Conservation (phyloP, 768 basidiomycete species). For the Fistulinella prunicolor region DNA sequence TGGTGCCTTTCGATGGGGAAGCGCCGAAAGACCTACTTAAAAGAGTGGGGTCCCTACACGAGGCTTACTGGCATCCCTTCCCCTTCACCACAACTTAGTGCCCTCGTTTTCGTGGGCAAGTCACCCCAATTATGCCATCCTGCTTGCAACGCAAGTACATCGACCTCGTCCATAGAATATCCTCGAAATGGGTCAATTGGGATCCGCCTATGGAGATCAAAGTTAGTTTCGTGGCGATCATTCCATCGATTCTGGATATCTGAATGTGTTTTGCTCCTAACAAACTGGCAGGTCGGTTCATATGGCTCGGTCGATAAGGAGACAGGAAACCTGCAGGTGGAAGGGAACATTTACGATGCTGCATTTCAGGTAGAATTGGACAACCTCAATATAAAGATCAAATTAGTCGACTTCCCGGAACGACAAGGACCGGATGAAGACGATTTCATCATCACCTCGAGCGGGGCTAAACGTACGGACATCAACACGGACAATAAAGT, state of each 20-base stretch:
- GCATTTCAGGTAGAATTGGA: slow-evolving; percentile 18
- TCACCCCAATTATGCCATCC: slow-evolving; percentile 2
- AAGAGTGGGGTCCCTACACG: no score
- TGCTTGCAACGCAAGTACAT: slow-evolving; percentile 32
- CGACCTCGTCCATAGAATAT: slow-evolving; percentile 30
- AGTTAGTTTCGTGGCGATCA: slow-evolving; percentile 13
- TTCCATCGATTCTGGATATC: not conserved
- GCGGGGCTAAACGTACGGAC: slow-evolving; percentile 13
- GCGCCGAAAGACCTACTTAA: no score
- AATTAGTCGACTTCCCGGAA: slow-evolving; percentile 17
- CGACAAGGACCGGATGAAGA: slow-evolving; percentile 18
- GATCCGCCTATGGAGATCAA: slow-evolving; percentile 29
- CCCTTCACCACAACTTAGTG: not conserved
- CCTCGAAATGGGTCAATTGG: slow-evolving; percentile 39
- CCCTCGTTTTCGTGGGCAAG: not conserved
- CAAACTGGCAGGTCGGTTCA: slow-evolving; percentile 35
- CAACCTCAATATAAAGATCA: slow-evolving; percentile 8
- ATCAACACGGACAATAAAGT: slow-evolving; percentile 9
- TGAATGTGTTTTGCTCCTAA: not conserved
- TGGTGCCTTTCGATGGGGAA: no score
- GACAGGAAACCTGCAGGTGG: slow-evolving; percentile 29
- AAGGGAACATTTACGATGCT: slow-evolving; percentile 36
- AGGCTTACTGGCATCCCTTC: no score
- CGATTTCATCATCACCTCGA: slow-evolving; percentile 22
- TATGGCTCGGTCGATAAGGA: slow-evolving; percentile 33